Evolutionary conservation across 164 flowering plant genomes (phyloP).

Genomic region (Stephania cephalantha): DNA sequence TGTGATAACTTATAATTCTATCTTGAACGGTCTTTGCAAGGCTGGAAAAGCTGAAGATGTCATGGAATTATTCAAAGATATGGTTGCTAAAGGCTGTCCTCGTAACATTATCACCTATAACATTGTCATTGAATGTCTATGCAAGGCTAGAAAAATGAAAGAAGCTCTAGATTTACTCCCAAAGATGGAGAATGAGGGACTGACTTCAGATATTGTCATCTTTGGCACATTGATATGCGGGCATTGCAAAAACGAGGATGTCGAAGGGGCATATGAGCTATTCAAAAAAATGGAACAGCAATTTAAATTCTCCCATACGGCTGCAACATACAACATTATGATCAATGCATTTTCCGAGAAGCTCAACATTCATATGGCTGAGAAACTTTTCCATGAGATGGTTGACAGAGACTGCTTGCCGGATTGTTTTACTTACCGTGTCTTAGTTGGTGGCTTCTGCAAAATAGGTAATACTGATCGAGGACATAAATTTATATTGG

Average conservation of each 20-base stretch:
- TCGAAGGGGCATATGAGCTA: conserved; percentile 45
- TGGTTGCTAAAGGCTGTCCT: conserved; percentile 32
- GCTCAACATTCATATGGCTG: conserved; percentile 9
- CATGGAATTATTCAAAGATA: conserved; percentile 7
- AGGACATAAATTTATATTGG: conserved; percentile 1
- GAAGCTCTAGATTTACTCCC: conserved; percentile 8
- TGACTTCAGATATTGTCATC: conserved; percentile 7
- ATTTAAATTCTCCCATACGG: neutral
- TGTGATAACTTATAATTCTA: conserved; percentile 10
- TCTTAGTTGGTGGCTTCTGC: conserved; percentile 4
- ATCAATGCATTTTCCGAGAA: conserved; percentile 11
- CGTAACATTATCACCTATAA: conserved; percentile 76
- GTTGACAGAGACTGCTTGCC: conserved; percentile 3
- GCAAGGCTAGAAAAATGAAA: conserved; percentile 7
- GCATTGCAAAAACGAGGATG: conserved; percentile 4
- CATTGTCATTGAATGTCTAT: conserved; percentile 55
- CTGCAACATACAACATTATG: conserved; percentile 13
- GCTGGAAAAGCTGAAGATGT: conserved; percentile 10
- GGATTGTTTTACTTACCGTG: conserved; percentile 9
- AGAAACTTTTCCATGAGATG: conserved; percentile 13
- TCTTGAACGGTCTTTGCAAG: conserved; percentile 14
- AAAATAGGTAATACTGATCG: conserved; percentile 7
- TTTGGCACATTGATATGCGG: conserved; percentile 12
- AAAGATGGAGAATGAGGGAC: conserved; percentile 7
- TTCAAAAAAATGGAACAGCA: conserved; percentile 46